phyloP scores from a whole-genome alignment of 345 rosid genomes.

The Murraya paniculata region DNA sequence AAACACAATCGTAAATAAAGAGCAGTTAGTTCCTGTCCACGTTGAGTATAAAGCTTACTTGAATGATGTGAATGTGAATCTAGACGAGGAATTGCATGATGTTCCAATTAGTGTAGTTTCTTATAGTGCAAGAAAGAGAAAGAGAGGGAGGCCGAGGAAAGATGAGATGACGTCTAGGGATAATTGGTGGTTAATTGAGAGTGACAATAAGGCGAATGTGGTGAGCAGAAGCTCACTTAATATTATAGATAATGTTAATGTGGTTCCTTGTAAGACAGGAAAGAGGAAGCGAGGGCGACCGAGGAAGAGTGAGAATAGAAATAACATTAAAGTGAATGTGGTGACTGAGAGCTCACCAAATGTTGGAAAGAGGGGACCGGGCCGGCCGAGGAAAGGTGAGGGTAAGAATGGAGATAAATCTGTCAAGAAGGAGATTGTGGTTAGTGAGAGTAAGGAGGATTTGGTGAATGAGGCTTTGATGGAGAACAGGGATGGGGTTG shows the following conservation, averaged over 20 bases:
- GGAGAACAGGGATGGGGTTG: constrained; percentile 20
- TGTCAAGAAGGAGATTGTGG: constrained; percentile 13
- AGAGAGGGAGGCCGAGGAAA: constrained; percentile 66
- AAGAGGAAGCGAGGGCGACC: constrained; percentile 28
- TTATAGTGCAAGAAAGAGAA: constrained; percentile 37
- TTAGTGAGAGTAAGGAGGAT: constrained; percentile 22
- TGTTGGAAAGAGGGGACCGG: not conserved
- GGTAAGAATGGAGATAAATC: not conserved
- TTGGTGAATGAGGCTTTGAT: constrained; percentile 10
- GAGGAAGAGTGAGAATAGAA: constrained; percentile 10
- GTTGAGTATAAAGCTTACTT: constrained; percentile 20
- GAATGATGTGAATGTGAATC: constrained; percentile 16
- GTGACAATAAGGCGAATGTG: not conserved
- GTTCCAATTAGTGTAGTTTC: constrained; percentile 24
- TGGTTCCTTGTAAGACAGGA: constrained; percentile 6
- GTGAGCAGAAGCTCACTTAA: not conserved
- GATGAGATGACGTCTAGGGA: constrained; percentile 16
- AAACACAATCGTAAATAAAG: constrained; percentile 15
- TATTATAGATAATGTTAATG: constrained; percentile 1
- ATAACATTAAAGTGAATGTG: not conserved
- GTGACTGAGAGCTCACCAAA: not conserved
- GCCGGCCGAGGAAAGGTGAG: constrained; percentile 20
- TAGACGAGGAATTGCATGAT: constrained; percentile 11
- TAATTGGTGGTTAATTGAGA: constrained; percentile 18
- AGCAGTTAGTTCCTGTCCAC: constrained; percentile 37